Evolutionary conservation across 176 grass and related monocot genomes (phyloP).

Genomic region (bread wheat (Triticum aestivum)): DNA sequence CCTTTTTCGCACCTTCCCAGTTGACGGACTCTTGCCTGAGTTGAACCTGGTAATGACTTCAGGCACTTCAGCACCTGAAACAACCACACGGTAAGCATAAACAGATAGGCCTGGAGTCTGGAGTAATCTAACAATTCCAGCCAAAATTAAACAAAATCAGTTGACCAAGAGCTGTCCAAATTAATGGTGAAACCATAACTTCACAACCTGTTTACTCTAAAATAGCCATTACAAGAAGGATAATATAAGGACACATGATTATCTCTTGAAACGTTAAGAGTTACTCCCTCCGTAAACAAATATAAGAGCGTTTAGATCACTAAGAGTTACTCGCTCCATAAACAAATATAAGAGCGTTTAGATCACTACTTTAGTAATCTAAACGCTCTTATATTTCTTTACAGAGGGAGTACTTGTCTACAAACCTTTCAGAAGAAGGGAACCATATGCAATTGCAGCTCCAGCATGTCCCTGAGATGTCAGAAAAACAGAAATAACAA

Average conservation of each 20-base stretch:
- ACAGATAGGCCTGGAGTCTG: neutral
- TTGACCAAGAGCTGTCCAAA: neutral
- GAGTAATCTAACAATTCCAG: neutral
- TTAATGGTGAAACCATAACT: neutral
- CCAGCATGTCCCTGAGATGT: slow-evolving; percentile 75
- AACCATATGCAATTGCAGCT: slow-evolving; percentile 94
- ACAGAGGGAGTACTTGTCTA: neutral
- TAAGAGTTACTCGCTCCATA: no score
- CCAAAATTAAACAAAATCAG: neutral
- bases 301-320: no score
- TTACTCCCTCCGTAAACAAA: neutral
- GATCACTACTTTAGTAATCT: no score
- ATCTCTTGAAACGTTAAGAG: neutral
- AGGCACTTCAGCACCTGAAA: slow-evolving; percentile 73
- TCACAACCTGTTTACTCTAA: neutral
- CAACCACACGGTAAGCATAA: neutral
- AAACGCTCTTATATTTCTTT: no score
- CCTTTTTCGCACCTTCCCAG: slow-evolving; percentile 52
- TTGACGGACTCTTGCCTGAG: slow-evolving; percentile 57
- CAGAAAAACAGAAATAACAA: slow-evolving; percentile 18
- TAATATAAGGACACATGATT: neutral
- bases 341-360: no score
- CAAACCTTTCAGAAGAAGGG: slow-evolving; percentile 87
- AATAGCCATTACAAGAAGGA: neutral
- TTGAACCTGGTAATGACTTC: slow-evolving; percentile 83